Percentiles rank a stretch among this genome's conserved stretches.
phyloP scores from a whole-genome alignment of 257 asterid genomes.

The Thymus quinquecostatus region DNA sequence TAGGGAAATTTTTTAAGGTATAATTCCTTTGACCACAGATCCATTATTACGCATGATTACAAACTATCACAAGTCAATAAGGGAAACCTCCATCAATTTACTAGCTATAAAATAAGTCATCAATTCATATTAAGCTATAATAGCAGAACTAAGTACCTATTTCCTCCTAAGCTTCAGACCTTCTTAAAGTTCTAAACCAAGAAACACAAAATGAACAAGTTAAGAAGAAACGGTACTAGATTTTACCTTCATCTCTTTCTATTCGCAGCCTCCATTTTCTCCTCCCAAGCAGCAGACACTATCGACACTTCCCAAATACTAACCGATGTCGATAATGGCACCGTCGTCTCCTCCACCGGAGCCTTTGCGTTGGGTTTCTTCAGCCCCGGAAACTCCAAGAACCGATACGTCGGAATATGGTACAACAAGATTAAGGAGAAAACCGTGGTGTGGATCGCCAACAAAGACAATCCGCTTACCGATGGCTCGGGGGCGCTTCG shows the following conservation, averaged over 20 bases:
- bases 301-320: constrained; percentile 18
- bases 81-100: too few relatives aligned
- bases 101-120: too few relatives aligned
- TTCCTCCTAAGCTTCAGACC: neutral
- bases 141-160: neutral
- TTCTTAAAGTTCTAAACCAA: neutral
- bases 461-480: neutral
- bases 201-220: neutral
- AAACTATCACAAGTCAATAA: too few relatives aligned
- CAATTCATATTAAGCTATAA: too few relatives aligned
- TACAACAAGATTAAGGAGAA: too few relatives aligned
- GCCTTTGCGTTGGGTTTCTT: too few relatives aligned
- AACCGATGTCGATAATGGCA: constrained; percentile 38
- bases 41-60: too few relatives aligned
- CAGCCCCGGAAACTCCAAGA: too few relatives aligned
- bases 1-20: too few relatives aligned
- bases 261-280: neutral
- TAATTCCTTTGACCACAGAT: too few relatives aligned
- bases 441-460: too few relatives aligned
- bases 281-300: constrained; percentile 12
- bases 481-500: constrained; percentile 35
- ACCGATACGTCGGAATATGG: too few relatives aligned
- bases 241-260: neutral
- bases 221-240: neutral
- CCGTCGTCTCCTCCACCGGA: neutral